Base-by-base conservation (phyloP, 495 filamentous ascomycete species). In the Penicillium cosmopolitanum region DNA sequence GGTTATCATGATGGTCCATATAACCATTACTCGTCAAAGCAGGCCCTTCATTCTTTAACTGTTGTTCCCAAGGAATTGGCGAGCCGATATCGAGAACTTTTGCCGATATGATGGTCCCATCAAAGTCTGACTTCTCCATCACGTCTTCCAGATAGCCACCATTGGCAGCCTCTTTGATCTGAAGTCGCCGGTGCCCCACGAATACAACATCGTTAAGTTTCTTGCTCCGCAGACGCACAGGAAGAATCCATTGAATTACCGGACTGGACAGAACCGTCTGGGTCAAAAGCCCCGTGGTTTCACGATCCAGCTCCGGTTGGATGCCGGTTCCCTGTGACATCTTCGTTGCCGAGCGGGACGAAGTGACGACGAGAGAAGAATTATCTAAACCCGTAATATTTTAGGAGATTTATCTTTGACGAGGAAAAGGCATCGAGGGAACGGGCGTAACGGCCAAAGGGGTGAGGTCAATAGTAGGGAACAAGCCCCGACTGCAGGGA, bases 191-290 rank as follows among this genome's bases (percentile, higher is more conserved):
- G 72, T 92, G 89, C 38, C 90, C 86, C 48, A 98, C 83, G 60
- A 97, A 93, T n/a, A 93, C 87, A 61, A 97, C 89, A 79, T 98
- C 93, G 54, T 96, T 93, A 55, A 85, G 81, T 9, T 82, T 68
- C 50, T 78, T 75, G 56, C 85, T 84, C 44, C 92, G 80, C 51
- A 98, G 80, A 57, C 88, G 84, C 9, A 89, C 91, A 10, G 94
- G 93, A 12, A 96, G 72, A 38, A 97, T 90, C 73, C 84, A 88
- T 65, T 90, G 88, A 58, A 91, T 83, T 21, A 88, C 78, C 1
- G 91, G 87, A 56, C 90, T 96, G 50, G 85, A 81, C 43, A 95
- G 72, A 15, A 96, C 64, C 4, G 94, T 96, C 64, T 82, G 85
- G 2, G 90, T 89, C 28, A 97, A 79, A 31, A 98, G 50, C 1